Evolutionary conservation across 176 grass and related monocot species (phyloP).

Genomic region (Typha latifolia): DNA sequence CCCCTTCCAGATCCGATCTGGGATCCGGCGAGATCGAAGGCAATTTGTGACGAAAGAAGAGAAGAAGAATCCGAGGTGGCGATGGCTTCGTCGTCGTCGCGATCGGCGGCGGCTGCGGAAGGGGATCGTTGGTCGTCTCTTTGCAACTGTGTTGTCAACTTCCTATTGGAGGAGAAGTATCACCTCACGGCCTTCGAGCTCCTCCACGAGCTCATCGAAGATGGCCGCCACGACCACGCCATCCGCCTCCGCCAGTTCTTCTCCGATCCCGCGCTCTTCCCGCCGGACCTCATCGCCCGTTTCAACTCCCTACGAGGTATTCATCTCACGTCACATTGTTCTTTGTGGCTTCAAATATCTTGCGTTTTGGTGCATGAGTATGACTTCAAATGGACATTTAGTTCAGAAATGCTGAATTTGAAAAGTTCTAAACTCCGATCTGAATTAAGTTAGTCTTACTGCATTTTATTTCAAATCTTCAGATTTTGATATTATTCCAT

Average conservation of each 20-base stretch:
- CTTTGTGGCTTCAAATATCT: background rate
- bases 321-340: background rate
- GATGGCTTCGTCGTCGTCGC: constrained; percentile 3
- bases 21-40: too few relatives aligned
- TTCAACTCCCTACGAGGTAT: constrained; percentile 43
- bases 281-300: constrained; percentile 55
- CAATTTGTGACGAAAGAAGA: too few relatives aligned
- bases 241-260: constrained; percentile 86
- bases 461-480: background rate
- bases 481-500: background rate
- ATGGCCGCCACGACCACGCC: constrained; percentile 72
- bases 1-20: too few relatives aligned
- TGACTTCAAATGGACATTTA: too few relatives aligned
- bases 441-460: too few relatives aligned
- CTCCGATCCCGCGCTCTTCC: constrained; percentile 52
- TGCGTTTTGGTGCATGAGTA: background rate
- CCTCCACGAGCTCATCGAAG: constrained; percentile 83
- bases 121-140: constrained; percentile 75
- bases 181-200: constrained; percentile 91
- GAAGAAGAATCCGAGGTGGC: background rate
- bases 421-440: too few relatives aligned
- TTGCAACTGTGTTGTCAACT: constrained; percentile 98
- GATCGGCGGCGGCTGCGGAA: constrained; percentile 23
- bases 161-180: constrained; percentile 84
- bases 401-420: too few relatives aligned